Conservation (phyloP, 2,329 filamentous ascomycete species). For the Fusarium keratoplasticum region DNA sequence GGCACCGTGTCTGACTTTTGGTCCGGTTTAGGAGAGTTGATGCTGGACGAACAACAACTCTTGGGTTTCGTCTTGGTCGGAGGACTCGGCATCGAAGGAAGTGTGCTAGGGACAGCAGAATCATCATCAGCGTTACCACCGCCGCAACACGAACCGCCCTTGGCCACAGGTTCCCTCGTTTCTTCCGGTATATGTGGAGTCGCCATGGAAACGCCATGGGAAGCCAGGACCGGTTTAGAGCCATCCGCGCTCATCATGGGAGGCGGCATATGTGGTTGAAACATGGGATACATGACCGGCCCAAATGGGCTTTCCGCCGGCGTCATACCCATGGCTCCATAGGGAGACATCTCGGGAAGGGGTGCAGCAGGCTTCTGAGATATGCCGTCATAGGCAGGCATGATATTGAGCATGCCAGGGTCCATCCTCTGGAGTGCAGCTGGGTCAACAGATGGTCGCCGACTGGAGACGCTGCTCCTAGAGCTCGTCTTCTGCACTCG, state of each 20-base stretch:
- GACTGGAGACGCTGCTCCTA: slow-evolving; percentile 47
- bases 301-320: slow-evolving; percentile 41
- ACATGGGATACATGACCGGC: slow-evolving; percentile 48
- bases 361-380: slow-evolving; percentile 42
- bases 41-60: slow-evolving; percentile 47
- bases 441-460: slow-evolving; percentile 64
- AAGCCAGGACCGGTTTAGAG: slow-evolving; percentile 35
- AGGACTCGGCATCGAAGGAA: slow-evolving; percentile 29
- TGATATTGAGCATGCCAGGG: slow-evolving; percentile 62
- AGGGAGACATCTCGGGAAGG: slow-evolving; percentile 42
- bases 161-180: slow-evolving; percentile 23
- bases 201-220: slow-evolving; percentile 28
- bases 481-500: slow-evolving; percentile 59
- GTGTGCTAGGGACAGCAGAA: slow-evolving; percentile 19
- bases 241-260: slow-evolving; percentile 33
- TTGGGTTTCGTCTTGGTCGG: slow-evolving; percentile 35
- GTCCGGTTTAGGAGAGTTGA: slow-evolving; percentile 36
- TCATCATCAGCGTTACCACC: slow-evolving; percentile 19
- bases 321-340: slow-evolving; percentile 45
- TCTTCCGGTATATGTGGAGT: slow-evolving; percentile 35
- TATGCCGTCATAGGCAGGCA: slow-evolving; percentile 49
- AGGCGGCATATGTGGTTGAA: slow-evolving; percentile 46
- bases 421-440: slow-evolving; percentile 64
- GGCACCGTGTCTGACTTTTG: slow-evolving; percentile 35
- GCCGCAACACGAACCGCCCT: slow-evolving; percentile 53